Evolutionary conservation across 306 rosid genomes (phyloP).

Genomic region (Potentilla sterilis): DNA sequence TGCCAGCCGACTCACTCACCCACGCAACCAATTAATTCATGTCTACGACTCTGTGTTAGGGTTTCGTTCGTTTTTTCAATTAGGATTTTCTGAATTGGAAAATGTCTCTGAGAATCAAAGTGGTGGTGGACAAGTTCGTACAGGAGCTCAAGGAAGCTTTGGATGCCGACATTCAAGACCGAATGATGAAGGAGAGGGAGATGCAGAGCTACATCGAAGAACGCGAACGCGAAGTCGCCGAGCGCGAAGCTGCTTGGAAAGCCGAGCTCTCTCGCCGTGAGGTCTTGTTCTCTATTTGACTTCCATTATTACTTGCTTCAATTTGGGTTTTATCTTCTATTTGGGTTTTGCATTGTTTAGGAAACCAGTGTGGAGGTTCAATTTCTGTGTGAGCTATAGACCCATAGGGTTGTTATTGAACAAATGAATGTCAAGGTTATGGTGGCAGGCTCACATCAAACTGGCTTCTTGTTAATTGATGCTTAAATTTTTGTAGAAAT

Average conservation of each 20-base stretch:
- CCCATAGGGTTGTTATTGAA: no score
- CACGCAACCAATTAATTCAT: neutral
- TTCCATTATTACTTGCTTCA: neutral
- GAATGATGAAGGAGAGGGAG: slow-evolving; percentile 97
- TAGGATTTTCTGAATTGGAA: neutral
- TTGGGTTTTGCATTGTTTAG: neutral
- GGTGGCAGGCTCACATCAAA: neutral
- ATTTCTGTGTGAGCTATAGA: no score
- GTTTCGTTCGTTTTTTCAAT: neutral
- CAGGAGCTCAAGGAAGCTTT: slow-evolving; percentile 90
- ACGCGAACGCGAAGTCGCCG: slow-evolving; percentile 98
- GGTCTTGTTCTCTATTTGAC: slow-evolving; percentile 35
- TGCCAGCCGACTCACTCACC: neutral
- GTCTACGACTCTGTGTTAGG: neutral
- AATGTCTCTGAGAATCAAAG: slow-evolving; percentile 89
- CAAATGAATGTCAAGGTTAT: no score
- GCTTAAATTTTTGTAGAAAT: no score
- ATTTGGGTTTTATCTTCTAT: neutral
- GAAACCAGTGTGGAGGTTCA: neutral
- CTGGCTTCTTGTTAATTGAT: neutral
- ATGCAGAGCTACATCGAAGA: slow-evolving; percentile 98
- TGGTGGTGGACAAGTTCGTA: slow-evolving; percentile 93
- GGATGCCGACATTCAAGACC: slow-evolving; percentile 91
- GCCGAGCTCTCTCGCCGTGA: slow-evolving; percentile 99
- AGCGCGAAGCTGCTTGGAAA: slow-evolving; percentile 99